Conservation (phyloP, 805 yeast species). For the Hemisphaericaspora nanyangensis region DNA sequence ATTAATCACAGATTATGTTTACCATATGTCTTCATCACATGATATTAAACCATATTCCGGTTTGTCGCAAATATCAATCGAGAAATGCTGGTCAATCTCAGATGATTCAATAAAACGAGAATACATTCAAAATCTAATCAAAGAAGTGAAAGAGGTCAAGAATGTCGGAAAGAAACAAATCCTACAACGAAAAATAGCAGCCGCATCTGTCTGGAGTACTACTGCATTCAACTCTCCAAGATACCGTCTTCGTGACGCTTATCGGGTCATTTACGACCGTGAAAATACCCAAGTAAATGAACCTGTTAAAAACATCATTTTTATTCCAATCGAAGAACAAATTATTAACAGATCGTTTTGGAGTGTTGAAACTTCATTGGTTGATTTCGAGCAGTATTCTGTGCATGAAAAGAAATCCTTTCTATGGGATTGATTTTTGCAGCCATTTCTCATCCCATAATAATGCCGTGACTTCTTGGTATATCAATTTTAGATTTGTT, state of each 20-base stretch:
- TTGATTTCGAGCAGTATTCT: conserved; percentile 29
- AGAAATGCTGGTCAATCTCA: conserved; percentile 29
- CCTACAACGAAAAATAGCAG: conserved; percentile 6
- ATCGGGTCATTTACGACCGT: neutral
- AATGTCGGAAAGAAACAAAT: neutral
- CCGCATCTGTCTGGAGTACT: conserved; percentile 14
- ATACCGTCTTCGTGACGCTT: conserved; percentile 13
- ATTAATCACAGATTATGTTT: conserved; percentile 14
- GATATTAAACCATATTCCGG: conserved; percentile 6
- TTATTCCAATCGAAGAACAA: neutral
- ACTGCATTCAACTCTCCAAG: conserved; percentile 19
- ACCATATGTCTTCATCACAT: neutral
- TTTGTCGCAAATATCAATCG: conserved; percentile 12
- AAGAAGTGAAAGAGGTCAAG: neutral
- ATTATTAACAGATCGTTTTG: conserved; percentile 16
- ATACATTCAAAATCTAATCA: conserved; percentile 6
- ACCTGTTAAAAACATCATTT: neutral
- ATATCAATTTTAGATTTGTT: too few species aligned
- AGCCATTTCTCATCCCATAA: too few species aligned
- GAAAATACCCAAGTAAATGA: neutral
- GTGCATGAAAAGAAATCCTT: conserved; percentile 2
- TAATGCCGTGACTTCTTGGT: too few species aligned
- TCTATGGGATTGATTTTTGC: conserved; percentile 4
- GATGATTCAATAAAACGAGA: conserved; percentile 24
- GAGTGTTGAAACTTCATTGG: conserved; percentile 22